Conservation (phyloP, 306 rosid genomes). For the Abrus pulchellus region DNA sequence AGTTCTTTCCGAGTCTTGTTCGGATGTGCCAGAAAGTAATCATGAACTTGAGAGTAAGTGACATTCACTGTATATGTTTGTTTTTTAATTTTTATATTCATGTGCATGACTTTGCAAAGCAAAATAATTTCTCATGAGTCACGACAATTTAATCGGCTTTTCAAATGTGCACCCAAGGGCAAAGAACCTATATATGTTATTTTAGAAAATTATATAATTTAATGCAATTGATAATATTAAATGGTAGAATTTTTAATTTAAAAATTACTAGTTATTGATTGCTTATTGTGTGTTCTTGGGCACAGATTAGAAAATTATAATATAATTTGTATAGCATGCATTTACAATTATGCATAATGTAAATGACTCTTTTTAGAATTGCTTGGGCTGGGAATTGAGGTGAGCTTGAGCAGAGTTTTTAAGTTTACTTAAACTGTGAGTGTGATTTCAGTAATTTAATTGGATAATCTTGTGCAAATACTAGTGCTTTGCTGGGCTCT, state of each 20-base stretch:
- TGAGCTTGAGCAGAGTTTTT: conserved; percentile 3
- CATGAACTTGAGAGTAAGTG: conserved; percentile 64
- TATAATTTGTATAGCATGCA: conserved; percentile 33
- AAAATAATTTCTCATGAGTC: background rate
- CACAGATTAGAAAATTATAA: background rate
- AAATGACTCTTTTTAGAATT: background rate
- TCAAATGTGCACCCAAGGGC: no score
- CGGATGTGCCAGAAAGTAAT: conserved; percentile 61
- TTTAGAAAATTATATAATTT: no score
- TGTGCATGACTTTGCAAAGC: background rate
- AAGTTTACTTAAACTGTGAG: conserved; percentile 8
- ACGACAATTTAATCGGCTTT: no score
- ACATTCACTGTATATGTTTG: conserved; percentile 15
- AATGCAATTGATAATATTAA: no score
- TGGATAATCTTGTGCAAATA: conserved; percentile 26
- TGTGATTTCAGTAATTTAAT: conserved; percentile 17
- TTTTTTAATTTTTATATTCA: background rate
- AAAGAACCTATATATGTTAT: no score
- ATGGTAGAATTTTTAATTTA: no score
- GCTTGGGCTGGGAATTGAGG: background rate
- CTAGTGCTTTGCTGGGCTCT: conserved; percentile 22
- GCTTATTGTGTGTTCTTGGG: no score
- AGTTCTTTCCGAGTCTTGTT: conserved; percentile 61
- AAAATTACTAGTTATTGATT: no score
- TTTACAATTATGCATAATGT: background rate